phyloP scores from a whole-genome alignment of 2,329 filamentous ascomycete species.

The Colletotrichum shisoi region DNA sequence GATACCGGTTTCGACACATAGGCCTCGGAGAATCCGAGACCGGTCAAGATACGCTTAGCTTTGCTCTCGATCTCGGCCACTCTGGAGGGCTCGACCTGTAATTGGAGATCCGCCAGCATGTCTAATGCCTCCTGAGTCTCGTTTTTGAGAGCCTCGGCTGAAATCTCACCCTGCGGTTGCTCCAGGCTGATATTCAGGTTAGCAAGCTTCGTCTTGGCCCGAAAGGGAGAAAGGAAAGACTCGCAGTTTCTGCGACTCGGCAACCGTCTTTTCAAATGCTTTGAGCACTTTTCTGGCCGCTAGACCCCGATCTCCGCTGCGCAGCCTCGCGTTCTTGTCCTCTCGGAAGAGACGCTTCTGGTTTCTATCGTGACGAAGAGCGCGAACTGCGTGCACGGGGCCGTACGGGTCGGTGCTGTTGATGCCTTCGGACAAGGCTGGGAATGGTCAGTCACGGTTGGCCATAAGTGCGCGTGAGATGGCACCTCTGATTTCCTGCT shows the following conservation, averaged over 20 bases:
- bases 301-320: slow-evolving; percentile 78
- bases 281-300: slow-evolving; percentile 78
- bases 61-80: slow-evolving; percentile 70
- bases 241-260: slow-evolving; percentile 63
- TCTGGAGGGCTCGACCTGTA: slow-evolving; percentile 71
- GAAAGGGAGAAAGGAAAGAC: slow-evolving; percentile 35
- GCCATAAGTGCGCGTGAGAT: background rate
- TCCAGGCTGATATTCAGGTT: slow-evolving; percentile 50
- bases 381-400: slow-evolving; percentile 67
- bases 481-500: slow-evolving; percentile 67
- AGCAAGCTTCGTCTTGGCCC: background rate
- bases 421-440: slow-evolving; percentile 66
- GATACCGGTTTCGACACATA: slow-evolving; percentile 66
- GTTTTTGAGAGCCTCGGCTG: slow-evolving; percentile 62
- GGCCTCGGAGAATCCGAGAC: slow-evolving; percentile 74
- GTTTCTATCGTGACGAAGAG: slow-evolving; percentile 68
- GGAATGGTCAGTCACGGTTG: slow-evolving; percentile 38
- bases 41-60: slow-evolving; percentile 71
- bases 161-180: slow-evolving; percentile 65
- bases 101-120: slow-evolving; percentile 72
- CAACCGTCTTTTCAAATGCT: slow-evolving; percentile 71
- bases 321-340: slow-evolving; percentile 75
- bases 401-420: slow-evolving; percentile 66
- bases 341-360: slow-evolving; percentile 71
- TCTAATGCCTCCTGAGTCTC: slow-evolving; percentile 76